Percentiles rank a stretch among this genome's conserved stretches.
phyloP scores from a whole-genome alignment of 2,329 filamentous ascomycete species.

The Fusarium coicis region DNA sequence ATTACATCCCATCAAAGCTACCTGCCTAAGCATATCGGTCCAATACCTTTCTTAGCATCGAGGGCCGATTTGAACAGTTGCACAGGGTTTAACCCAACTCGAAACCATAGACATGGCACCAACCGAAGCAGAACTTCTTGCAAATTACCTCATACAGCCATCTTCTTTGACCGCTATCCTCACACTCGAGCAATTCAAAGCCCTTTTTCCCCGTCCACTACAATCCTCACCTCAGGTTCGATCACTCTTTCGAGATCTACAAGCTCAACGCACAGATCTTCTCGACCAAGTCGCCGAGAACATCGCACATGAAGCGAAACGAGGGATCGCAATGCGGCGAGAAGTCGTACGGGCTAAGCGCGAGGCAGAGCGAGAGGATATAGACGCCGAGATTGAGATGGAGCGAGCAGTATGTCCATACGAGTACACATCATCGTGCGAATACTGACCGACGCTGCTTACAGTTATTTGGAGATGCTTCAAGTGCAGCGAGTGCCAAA shows the following conservation, averaged over 20 bases:
- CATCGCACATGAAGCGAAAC: slow-evolving; percentile 72
- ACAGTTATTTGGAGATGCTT: slow-evolving; percentile 67
- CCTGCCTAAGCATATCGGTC: background rate
- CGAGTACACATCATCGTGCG: background rate
- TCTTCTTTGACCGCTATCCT: slow-evolving; percentile 79
- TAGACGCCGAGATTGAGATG: slow-evolving; percentile 72
- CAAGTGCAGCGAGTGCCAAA: slow-evolving; percentile 57
- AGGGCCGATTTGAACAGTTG: background rate
- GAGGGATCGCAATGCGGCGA: slow-evolving; percentile 67
- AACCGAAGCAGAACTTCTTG: slow-evolving; percentile 78
- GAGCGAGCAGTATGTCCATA: slow-evolving; percentile 62
- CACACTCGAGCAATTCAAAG: slow-evolving; percentile 78
- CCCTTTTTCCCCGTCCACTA: slow-evolving; percentile 76
- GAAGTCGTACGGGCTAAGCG: slow-evolving; percentile 66
- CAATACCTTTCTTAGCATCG: background rate
- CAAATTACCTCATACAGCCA: slow-evolving; percentile 81
- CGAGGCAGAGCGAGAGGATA: slow-evolving; percentile 63
- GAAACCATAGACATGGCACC: slow-evolving; percentile 67
- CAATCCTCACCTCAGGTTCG: slow-evolving; percentile 75
- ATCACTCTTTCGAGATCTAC: slow-evolving; percentile 81
- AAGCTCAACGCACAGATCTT: slow-evolving; percentile 75
- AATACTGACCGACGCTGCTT: background rate
- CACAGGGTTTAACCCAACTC: background rate
- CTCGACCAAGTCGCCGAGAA: slow-evolving; percentile 74
- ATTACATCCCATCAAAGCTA: background rate